Evolutionary conservation across 1,284 basidiomycete genomes (phyloP), one percentile per base, ranked within the genome.

Genomic region (Lentinula novae-zelandiae): DNA sequence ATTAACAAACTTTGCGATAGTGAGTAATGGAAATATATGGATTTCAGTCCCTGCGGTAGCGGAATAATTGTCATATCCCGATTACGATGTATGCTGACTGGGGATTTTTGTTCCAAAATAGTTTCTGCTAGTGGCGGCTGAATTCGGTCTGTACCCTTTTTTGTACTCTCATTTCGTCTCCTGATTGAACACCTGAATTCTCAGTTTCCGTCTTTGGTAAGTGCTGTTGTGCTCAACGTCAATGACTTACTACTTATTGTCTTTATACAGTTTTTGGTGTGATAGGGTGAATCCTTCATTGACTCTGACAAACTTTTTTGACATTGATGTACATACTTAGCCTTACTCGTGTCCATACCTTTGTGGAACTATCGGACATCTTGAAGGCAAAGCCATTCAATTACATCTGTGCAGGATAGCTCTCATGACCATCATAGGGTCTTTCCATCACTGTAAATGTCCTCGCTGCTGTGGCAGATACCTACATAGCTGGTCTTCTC

Each of bases 381-480:
- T 40, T 60, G 49, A 60, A 49, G 53, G 55, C 42, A 63, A 63
- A 62, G 2, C 15, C 60, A 12, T 13, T 33, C 17, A 52, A 33
- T 34, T 57, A 66, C 3, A 12, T 10, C 9, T 5, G 15, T 33
- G 5, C 6, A 34, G n/a, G 5, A 12, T 38, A 22, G 5, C 58
- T 61, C n/a, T 13, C 17, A 57, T 22, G 36, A 8, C 9, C 36
- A 36, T 38, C 3, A 13, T 5, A 76, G 73, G 64, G 67, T 7
- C 64, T 82, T 36, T 78, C 81, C 1, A 76, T 77, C 62, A 63
- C 76, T 20, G 72, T 82, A 64, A 83, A 82, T 63, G 76, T 70
- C 0, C 67, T 78, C 13, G 74, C 80, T 0, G 77, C 76, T 0
- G 72, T 69, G 8, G 75, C 74, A 2, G 80, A 83, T 38, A 65